These are phyloP conservation scores for Eucalyptus rudis DNA, from an alignment of 345 rosid species.

Conservation along the genomic window DNA sequence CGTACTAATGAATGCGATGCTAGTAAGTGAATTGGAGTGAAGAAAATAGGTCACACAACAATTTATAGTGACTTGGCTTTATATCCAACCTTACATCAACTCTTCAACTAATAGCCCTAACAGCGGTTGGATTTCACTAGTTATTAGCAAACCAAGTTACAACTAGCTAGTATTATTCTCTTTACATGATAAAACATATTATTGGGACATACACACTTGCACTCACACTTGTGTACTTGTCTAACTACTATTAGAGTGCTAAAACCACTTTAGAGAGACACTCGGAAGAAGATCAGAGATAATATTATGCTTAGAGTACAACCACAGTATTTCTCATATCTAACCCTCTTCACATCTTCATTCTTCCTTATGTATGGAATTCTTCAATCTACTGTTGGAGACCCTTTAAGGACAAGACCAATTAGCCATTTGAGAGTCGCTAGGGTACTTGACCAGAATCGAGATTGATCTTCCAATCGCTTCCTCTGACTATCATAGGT, in stretches of 20 bases:
- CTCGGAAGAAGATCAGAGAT: not conserved
- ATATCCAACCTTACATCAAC: not conserved
- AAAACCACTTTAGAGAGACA: not conserved
- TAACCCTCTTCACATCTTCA: not conserved
- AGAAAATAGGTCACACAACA: not conserved
- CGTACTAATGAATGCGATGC: too few species aligned
- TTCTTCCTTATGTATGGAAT: fast-evolving
- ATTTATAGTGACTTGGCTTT: not conserved
- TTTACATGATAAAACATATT: not conserved
- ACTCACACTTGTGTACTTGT: not conserved
- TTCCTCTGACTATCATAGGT: not conserved
- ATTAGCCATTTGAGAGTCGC: not conserved
- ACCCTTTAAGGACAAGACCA: not conserved
- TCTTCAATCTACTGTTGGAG: not conserved
- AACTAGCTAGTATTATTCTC: too few species aligned
- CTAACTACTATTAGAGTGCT: not conserved
- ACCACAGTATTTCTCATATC: not conserved
- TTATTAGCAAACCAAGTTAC: not conserved
- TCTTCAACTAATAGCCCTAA: not conserved
- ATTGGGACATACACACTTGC: not conserved
- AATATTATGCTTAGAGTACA: not conserved
- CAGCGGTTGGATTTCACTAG: not conserved
- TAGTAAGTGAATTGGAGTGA: not conserved
- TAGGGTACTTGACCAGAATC: not conserved
- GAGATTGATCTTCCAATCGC: not conserved